Base-by-base conservation (phyloP, 2,329 filamentous ascomycete species). In the Cercospora janseana region DNA sequence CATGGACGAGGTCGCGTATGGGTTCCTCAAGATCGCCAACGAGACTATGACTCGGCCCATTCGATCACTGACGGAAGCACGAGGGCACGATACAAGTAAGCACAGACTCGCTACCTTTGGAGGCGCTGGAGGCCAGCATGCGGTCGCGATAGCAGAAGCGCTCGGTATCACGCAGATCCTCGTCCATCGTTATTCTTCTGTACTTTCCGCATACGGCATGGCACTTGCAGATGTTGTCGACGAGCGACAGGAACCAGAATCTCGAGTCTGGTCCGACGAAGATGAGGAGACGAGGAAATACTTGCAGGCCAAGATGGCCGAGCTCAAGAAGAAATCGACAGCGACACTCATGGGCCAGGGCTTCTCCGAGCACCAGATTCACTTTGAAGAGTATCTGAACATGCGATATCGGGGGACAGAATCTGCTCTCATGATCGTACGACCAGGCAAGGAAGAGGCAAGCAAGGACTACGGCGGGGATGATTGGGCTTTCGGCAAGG, bases 21-120 rank as follows among this genome's bases (percentile, higher is more conserved):
- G 91, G 0, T 95, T 95, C 66, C 77, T 95, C 66, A 88, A 88
- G 10, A 88, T 95, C 43, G 89, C 90, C 2, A 94, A 95, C 63
- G 89, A 94, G 71, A 84, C 88, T 10, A 95, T 95, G 90, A 90
- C 87, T 2, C 77, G 91, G 29, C 91, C 91, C 0, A 96, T 96
- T 57, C 80, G 91, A 27, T 92, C 88, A 24, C 79, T 95, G 58
- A 96, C 91, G 0, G 91, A 96, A 68, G 91, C 91, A 21, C 89
- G 93, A 69, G 91, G 91, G 0, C 89, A 94, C 58, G 90, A 95
- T 66, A 93, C 90, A 0, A 89, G 87, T 1, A 88, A 88, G 59
- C 91, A 96, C 68, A 78, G 89, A n/a, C 77, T 96, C 28, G 90
- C 91, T 0, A 94, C 89, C 0, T 96, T 96, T 70, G 91, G 91